A percentile compares a stretch with the other conserved stretches of the same genome.
These are phyloP conservation scores for Anisodus acutangulus DNA, from an alignment of 257 asterid genomes.

Conservation along the genomic window DNA sequence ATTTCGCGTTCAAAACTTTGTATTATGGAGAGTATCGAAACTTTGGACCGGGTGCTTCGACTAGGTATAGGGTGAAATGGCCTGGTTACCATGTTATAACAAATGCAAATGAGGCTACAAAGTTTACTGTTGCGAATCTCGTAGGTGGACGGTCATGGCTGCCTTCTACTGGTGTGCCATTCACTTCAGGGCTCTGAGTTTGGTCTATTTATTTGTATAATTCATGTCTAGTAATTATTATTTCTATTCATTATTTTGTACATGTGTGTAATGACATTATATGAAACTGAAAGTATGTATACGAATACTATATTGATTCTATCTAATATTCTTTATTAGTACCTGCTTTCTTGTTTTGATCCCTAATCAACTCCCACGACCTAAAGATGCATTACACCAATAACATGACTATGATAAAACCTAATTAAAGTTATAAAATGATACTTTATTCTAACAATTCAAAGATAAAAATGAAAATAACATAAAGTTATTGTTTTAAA, in stretches of 20 bases:
- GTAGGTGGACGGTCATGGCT: constrained; percentile 37
- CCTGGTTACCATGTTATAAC: constrained; percentile 38
- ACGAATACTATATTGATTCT: not conserved
- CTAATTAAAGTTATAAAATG: no score
- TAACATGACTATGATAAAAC: no score
- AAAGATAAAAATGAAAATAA: no score
- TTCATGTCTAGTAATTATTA: not conserved
- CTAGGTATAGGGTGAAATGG: constrained; percentile 38
- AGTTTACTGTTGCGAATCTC: constrained; percentile 37
- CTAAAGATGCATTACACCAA: no score
- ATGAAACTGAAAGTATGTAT: not conserved
- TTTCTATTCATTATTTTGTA: constrained; percentile 10
- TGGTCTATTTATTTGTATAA: not conserved
- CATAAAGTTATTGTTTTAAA: no score
- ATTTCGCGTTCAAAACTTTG: constrained; percentile 29
- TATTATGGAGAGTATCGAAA: constrained; percentile 42
- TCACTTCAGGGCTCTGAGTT: constrained; percentile 33
- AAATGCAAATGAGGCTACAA: constrained; percentile 27
- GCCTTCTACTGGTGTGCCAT: constrained; percentile 38
- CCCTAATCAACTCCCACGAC: no score
- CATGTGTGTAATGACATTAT: constrained; percentile 5
- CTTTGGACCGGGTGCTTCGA: constrained; percentile 36
- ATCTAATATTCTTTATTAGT: not conserved
- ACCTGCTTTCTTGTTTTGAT: no score
- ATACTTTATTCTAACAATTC: no score